A percentile compares a stretch with the other conserved stretches of the same genome.
phyloP scores from a whole-genome alignment of 352 stramenopile species.

The Pythium rishiriense region DNA sequence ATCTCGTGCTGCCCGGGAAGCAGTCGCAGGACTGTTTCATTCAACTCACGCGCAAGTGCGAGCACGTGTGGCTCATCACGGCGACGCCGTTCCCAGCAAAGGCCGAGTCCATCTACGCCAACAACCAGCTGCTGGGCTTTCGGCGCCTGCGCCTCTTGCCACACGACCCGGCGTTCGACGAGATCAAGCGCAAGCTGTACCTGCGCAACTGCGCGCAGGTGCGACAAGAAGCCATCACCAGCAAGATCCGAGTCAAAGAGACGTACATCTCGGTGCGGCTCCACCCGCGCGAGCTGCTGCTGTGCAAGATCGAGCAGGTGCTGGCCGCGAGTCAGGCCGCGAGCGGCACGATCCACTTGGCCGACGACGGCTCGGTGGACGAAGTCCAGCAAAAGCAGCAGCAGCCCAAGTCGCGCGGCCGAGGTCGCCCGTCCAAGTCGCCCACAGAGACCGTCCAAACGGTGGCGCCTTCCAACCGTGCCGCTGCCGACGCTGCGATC shows the following conservation, averaged over 20 bases:
- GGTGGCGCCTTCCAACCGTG: not conserved
- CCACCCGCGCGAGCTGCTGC: constrained; percentile 64
- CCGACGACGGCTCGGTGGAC: constrained; percentile 41
- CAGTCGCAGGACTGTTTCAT: constrained; percentile 81
- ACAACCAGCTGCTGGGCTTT: constrained; percentile 87
- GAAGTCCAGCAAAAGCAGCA: constrained; percentile 16
- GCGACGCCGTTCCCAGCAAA: constrained; percentile 84
- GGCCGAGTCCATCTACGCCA: constrained; percentile 83
- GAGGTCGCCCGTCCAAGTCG: not conserved
- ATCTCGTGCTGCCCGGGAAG: constrained; percentile 75
- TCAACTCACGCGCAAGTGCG: constrained; percentile 69
- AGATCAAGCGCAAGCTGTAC: constrained; percentile 88
- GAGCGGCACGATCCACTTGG: constrained; percentile 39
- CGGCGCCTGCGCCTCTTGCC: constrained; percentile 65
- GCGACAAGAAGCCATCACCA: constrained; percentile 78
- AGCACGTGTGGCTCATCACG: constrained; percentile 87
- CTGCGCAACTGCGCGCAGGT: constrained; percentile 84
- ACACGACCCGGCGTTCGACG: constrained; percentile 79
- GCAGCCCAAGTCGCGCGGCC: not conserved
- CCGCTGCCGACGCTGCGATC: not conserved
- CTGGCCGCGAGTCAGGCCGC: constrained; percentile 38
- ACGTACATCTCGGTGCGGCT: constrained; percentile 74
- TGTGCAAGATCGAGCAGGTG: constrained; percentile 73
- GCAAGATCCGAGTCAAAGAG: constrained; percentile 71
- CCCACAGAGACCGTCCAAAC: too few species aligned